These are phyloP conservation scores for Pinus taeda DNA, from an alignment of 75 land plant species.

Conservation along the genomic window DNA sequence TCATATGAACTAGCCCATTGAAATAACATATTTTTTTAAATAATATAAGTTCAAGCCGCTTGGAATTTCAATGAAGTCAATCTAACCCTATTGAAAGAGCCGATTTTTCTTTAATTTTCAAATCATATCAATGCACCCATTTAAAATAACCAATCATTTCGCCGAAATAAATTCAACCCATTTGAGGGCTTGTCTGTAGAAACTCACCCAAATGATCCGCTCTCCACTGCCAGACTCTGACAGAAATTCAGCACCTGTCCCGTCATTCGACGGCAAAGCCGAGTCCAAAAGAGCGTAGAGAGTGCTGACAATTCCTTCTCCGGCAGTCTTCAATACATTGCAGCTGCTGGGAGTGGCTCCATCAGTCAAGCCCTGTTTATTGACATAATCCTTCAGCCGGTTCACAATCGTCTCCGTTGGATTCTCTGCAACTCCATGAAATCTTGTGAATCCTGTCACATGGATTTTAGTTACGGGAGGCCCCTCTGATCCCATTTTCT, in stretches of 20 bases:
- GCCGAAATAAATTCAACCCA: background rate
- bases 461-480: slow-evolving; percentile 51
- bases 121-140: background rate
- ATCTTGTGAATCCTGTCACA: slow-evolving; percentile 94
- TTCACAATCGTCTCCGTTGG: slow-evolving; percentile 83
- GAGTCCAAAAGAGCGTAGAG: slow-evolving; percentile 44
- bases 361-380: slow-evolving; percentile 53
- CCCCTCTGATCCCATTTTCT: slow-evolving; percentile 85
- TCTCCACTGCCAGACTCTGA: slow-evolving; percentile 17
- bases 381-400: slow-evolving; percentile 46
- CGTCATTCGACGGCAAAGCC: slow-evolving; percentile 15
- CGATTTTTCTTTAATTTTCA: background rate
- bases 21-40: no score
- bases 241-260: slow-evolving; percentile 14
- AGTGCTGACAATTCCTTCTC: slow-evolving; percentile 64
- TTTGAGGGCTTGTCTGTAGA: background rate
- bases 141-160: background rate
- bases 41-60: no score
- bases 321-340: slow-evolving; percentile 87
- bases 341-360: slow-evolving; percentile 60
- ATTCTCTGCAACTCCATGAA: slow-evolving; percentile 88
- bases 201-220: slow-evolving; percentile 47
- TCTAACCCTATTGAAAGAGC: background rate
- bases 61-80: background rate
- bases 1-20: no score